phyloP scores from a whole-genome alignment of 2,329 filamentous ascomycete genomes.

The Coleophoma cylindrospora region DNA sequence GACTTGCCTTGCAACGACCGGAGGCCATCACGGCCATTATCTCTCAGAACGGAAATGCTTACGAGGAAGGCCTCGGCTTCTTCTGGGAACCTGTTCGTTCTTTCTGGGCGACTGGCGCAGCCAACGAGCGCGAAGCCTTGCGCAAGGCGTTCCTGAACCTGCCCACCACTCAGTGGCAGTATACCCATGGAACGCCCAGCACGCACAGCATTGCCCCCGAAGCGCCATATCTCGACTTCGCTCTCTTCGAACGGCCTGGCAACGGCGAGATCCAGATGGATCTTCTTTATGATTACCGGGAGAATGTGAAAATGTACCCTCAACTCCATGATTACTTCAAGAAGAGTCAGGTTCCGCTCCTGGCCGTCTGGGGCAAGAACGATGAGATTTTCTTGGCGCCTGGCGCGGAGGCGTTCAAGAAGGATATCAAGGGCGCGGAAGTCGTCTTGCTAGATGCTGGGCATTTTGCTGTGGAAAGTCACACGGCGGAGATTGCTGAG shows the following conservation, averaged over 20 bases:
- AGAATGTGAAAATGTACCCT: conserved; percentile 48
- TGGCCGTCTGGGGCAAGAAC: conserved; percentile 54
- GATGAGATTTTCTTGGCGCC: conserved; percentile 44
- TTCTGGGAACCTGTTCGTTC: conserved; percentile 1
- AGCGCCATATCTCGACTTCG: conserved; percentile 40
- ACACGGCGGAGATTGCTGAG: conserved; percentile 13
- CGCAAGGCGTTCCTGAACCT: not conserved
- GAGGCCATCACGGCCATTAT: conserved; percentile 44
- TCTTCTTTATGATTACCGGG: conserved; percentile 51
- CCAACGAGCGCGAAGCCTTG: not conserved
- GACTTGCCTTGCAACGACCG: conserved; percentile 42
- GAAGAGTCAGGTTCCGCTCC: conserved; percentile 42
- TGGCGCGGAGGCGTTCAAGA: conserved; percentile 48
- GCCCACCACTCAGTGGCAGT: conserved; percentile 4
- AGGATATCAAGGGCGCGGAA: conserved; percentile 42
- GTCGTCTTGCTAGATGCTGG: conserved; percentile 47
- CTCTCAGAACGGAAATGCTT: conserved; percentile 56
- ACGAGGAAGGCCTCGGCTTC: conserved; percentile 42
- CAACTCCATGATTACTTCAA: conserved; percentile 51
- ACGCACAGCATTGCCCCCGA: conserved; percentile 12
- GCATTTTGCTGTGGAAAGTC: conserved; percentile 42
- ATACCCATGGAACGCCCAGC: not conserved
- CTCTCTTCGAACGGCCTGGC: conserved; percentile 42
- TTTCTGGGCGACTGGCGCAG: not conserved
- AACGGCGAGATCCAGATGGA: conserved; percentile 50